A percentile compares a stretch with the other conserved stretches of the same genome.
phyloP scores from a whole-genome alignment of 2,329 filamentous ascomycete species.

The Zarea fungicola region DNA sequence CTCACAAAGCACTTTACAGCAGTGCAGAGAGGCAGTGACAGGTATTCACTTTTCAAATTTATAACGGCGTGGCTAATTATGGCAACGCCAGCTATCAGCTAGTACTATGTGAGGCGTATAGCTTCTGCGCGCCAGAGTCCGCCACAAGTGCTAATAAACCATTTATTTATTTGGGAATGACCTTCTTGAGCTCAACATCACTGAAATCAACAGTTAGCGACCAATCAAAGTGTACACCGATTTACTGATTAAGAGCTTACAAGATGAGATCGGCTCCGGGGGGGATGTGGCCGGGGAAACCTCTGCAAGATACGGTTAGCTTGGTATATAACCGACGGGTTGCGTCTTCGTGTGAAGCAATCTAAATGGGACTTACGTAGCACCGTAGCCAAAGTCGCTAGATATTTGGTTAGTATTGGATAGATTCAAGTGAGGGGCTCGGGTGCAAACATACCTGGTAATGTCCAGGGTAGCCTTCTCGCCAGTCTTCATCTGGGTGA shows the following conservation, averaged over 20 bases:
- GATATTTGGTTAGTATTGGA: conserved; percentile 16
- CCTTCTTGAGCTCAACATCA: conserved; percentile 63
- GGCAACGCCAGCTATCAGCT: neutral
- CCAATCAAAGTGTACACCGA: too few relatives aligned
- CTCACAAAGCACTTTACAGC: neutral
- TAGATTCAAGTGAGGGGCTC: neutral
- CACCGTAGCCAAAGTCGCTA: conserved; percentile 62
- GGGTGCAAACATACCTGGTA: conserved; percentile 51
- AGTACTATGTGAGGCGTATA: too few relatives aligned
- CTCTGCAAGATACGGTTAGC: conserved; percentile 42
- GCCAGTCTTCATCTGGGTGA: conserved; percentile 79
- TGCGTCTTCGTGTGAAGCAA: neutral
- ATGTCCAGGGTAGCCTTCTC: conserved; percentile 87
- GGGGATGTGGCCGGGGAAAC: conserved; percentile 75
- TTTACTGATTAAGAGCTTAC: conserved; percentile 47
- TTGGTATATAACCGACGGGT: neutral
- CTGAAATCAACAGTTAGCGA: conserved; percentile 33
- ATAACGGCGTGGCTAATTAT: neutral
- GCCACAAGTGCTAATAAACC: too few relatives aligned
- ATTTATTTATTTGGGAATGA: too few relatives aligned
- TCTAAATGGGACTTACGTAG: conserved; percentile 40
- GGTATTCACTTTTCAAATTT: conserved; percentile 5
- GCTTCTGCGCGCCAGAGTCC: conserved; percentile 1
- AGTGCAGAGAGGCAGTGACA: neutral
- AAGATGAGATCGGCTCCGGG: conserved; percentile 72